A percentile compares a stretch with the other conserved stretches of the same genome.
Evolutionary conservation across 2,329 filamentous ascomycete genomes (phyloP).

Genomic region (Stagonosporopsis tanaceti): DNA sequence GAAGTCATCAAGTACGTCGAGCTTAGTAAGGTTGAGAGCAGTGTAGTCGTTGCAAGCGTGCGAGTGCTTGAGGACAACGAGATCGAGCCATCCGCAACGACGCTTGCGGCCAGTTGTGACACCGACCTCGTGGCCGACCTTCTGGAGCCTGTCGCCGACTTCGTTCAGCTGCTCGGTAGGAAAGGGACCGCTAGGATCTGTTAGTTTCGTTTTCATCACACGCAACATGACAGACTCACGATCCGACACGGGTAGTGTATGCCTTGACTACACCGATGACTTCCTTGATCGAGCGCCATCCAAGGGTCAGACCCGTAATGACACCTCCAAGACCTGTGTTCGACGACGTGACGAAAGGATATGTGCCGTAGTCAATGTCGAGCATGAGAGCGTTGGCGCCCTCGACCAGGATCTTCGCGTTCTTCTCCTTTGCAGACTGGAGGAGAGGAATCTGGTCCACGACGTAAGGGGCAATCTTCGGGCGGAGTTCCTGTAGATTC

Average conservation of each 20-base stretch:
- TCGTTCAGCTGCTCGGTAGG: slow-evolving; percentile 70
- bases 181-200: slow-evolving; percentile 65
- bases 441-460: slow-evolving; percentile 74
- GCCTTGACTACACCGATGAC: slow-evolving; percentile 73
- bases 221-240: slow-evolving; percentile 30
- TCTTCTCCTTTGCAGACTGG: slow-evolving; percentile 65
- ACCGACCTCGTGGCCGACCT: slow-evolving; percentile 64
- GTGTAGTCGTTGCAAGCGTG: slow-evolving; percentile 73
- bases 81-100: slow-evolving; percentile 71
- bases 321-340: slow-evolving; percentile 68
- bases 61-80: slow-evolving; percentile 74
- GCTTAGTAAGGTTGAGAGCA: slow-evolving; percentile 69
- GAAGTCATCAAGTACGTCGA: slow-evolving; percentile 78
- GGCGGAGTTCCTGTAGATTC: slow-evolving; percentile 58
- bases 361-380: slow-evolving; percentile 66
- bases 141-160: slow-evolving; percentile 64
- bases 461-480: slow-evolving; percentile 66
- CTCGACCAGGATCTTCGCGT: slow-evolving; percentile 71
- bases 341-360: slow-evolving; percentile 68
- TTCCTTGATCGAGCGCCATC: slow-evolving; percentile 67
- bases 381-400: slow-evolving; percentile 74
- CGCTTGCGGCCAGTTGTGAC: slow-evolving; percentile 67
- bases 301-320: slow-evolving; percentile 68
- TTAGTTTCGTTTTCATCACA: slow-evolving; percentile 17
- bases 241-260: slow-evolving; percentile 68